Evolutionary conservation across 176 grass and related monocot species (phyloP).

Genomic region (Cenchrus purpureus): DNA sequence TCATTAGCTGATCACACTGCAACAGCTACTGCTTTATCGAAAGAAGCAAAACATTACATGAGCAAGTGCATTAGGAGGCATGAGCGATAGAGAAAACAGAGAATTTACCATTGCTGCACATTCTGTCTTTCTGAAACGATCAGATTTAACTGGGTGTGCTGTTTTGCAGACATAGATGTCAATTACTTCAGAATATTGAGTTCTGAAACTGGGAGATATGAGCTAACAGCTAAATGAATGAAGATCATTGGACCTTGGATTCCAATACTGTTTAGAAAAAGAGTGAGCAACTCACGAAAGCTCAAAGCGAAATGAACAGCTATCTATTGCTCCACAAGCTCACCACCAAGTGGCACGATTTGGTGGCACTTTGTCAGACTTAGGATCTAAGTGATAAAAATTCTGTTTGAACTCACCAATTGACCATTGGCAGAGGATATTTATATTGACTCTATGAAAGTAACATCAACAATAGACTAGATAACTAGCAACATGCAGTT

Average conservation of each 20-base stretch:
- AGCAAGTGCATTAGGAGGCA: conserved; percentile 13
- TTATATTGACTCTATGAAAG: neutral
- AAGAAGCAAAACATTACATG: conserved; percentile 50
- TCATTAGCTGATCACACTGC: conserved; percentile 66
- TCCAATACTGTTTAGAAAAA: conserved; percentile 9
- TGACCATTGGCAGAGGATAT: conserved; percentile 15
- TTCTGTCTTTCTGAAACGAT: conserved; percentile 19
- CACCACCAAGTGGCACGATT: neutral
- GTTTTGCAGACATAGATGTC: neutral
- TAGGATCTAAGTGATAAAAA: neutral
- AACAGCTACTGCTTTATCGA: conserved; percentile 43
- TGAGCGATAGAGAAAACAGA: neutral
- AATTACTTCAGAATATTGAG: conserved; percentile 8
- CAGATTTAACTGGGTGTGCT: neutral
- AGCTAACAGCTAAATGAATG: conserved; percentile 3
- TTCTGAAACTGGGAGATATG: neutral
- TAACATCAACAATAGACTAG: conserved; percentile 21
- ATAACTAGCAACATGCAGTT: neutral
- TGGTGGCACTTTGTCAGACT: neutral
- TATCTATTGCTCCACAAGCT: neutral
- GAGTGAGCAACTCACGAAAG: neutral
- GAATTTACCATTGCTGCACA: neutral
- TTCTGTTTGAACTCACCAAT: conserved; percentile 34
- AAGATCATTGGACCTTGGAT: conserved; percentile 23
- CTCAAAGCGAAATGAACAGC: neutral